Base-by-base conservation (phyloP, 352 stramenopile genomes). In the Globisporangium uncinulatum region DNA sequence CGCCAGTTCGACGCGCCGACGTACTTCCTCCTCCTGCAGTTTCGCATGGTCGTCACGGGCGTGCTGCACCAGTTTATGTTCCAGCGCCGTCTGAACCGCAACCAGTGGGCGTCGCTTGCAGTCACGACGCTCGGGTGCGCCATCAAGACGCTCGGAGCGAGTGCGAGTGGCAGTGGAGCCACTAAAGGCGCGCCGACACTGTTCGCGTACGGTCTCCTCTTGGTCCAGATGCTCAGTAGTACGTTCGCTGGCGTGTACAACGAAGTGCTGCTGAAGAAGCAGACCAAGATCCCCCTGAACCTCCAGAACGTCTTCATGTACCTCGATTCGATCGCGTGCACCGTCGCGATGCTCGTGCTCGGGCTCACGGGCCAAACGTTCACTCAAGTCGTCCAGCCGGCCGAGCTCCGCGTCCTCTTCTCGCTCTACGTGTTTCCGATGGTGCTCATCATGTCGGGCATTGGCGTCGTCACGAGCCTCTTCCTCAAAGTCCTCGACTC, bases 261-360 rank as follows among this genome's bases (percentile, higher is more conserved):
- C 62, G 83, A 92, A 71, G 70, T 85, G 58, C 60, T 92, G 43
- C 73, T 92, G 31, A 92, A 92, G 69, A 87, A 85, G 36, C 76
- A 90, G 57, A 52, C 69, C 39, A 68, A 73, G 57, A 88, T 89
- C 54, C 61, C 80, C 14, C 59, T 89, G 46, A 89, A 92, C 57
- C 59, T 92, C 49, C 83, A 92, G 62, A 92, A 92, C 54, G 76
- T 89, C 51, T 89, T 90, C 62, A 92, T 92, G 83, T 92, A 92
- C 66, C 54, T 84, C 42, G 77, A 92, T 71, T 92, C 83, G 49
- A 87, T 91, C 52, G 51, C 86, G 7, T 89, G 81, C 50, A 89
- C 79, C 1, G 50, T 86, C 43, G 54, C 54, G 37, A 89, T 89
- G 75, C 73, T 92, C 49, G 76, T 65, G 44, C 61, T 89, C 6